Evolutionary conservation across 2,329 filamentous ascomycete species (phyloP), one percentile per base, ranked within the genome.

Genomic region (Cercospora sp.): DNA sequence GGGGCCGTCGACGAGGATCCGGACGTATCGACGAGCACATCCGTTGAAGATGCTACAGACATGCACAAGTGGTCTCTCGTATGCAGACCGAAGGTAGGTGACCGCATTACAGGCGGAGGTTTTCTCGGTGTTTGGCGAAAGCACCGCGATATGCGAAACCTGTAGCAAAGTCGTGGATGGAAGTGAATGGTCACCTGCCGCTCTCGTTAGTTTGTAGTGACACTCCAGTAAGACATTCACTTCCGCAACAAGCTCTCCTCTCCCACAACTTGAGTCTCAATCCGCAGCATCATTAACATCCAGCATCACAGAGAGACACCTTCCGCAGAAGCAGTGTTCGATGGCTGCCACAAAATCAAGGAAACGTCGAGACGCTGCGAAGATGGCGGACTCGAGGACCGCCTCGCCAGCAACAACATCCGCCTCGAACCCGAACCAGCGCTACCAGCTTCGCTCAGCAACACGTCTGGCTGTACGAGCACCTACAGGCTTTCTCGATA

Each of bases 61-160:
- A 30, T 28, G 28, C 31, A 65, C 8, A 62, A 63, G 9, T 69
- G 68, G 68, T 70, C 68, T 31, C 73, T 78, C 70, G 75, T 80
- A 10, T 81, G 79, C 66, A 72, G 79, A 55, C 79, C 79, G 2
- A 80, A 80, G 64, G 79, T 80, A 10, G 79, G 79, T 23, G 77
- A 79, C 13, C 71, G 73, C 8, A 73, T 80, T 31, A 70, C 75
- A 13, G 79, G 79, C 20, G 79, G 79, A 48, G 79, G 79, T 3
- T 81, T 81, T 66, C 61, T 81, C 20, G 79, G 76, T 12, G 68
- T 80, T 1, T 80, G 77, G 67, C 73, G 72, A 67, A 79, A 78
- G 70, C 69, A 70, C 63, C 79, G 81, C 7, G 67, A 71, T 20
- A 68, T 68, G 63, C 60, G 62, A 64, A 9, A 59, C 4, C 30